A percentile compares a stretch with the other conserved stretches of the same genome.
Evolutionary conservation across 352 stramenopile genomes (phyloP).

Genomic region (Phytophthora cactorum): DNA sequence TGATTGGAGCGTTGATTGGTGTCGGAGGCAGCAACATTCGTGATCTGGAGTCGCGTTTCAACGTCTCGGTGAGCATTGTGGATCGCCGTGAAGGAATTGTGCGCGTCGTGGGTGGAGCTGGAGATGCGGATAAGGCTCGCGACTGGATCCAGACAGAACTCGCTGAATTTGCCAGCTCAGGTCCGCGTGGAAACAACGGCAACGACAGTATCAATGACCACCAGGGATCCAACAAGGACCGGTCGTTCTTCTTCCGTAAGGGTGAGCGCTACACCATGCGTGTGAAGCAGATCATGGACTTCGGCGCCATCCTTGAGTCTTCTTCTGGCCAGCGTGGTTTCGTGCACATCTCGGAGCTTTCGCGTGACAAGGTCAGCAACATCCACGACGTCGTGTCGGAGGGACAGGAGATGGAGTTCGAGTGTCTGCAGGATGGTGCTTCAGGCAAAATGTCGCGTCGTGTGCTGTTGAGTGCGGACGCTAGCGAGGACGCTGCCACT

Average conservation of each 20-base stretch:
- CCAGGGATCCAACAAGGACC: constrained; percentile 18
- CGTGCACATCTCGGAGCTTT: constrained; percentile 96
- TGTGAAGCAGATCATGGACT: constrained; percentile 95
- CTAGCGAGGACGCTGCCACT: constrained; percentile 12
- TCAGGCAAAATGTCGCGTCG: constrained; percentile 88
- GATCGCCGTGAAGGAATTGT: constrained; percentile 88
- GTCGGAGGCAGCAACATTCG: constrained; percentile 78
- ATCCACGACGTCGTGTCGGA: constrained; percentile 67
- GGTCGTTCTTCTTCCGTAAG: constrained; percentile 78
- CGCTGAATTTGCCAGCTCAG: constrained; percentile 9
- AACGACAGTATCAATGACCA: constrained; percentile 28
- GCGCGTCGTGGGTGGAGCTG: constrained; percentile 86
- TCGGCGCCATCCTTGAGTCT: constrained; percentile 92
- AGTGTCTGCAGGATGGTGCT: constrained; percentile 77
- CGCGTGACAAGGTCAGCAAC: constrained; percentile 63
- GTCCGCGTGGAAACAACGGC: constrained; percentile 18
- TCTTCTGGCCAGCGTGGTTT: constrained; percentile 89
- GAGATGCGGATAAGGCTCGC: constrained; percentile 80
- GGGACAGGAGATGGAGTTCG: constrained; percentile 81
- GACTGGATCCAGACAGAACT: constrained; percentile 67
- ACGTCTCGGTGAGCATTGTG: constrained; percentile 67
- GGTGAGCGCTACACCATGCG: constrained; percentile 92
- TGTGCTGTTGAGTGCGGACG: constrained; percentile 39
- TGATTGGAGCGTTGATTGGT: constrained; percentile 77
- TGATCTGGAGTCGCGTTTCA: constrained; percentile 68